Conservation (phyloP, 805 yeast genomes). For the Barnettozyma californica region DNA sequence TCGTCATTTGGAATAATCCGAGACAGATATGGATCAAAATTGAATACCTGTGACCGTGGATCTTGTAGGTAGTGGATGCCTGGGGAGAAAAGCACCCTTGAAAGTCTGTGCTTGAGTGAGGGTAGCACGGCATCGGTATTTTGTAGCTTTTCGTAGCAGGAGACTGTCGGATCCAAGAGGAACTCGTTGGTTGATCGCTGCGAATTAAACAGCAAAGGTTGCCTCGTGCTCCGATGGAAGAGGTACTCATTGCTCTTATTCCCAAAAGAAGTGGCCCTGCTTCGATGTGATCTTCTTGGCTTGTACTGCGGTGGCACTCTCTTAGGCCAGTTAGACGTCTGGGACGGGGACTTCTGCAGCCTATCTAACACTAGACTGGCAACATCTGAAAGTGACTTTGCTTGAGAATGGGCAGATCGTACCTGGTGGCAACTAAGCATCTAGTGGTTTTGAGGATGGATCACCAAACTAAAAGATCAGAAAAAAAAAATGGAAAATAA, state of each 20-base stretch:
- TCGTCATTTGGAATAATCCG: slow-evolving; percentile 58
- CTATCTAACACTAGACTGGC: neutral
- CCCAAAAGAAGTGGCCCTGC: neutral
- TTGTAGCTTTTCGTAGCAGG: neutral
- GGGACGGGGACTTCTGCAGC: neutral
- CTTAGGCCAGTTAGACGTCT: neutral
- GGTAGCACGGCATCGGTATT: slow-evolving; percentile 32
- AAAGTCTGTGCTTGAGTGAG: slow-evolving; percentile 56
- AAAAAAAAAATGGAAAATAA: neutral
- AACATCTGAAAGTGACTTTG: neutral
- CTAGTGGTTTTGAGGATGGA: neutral
- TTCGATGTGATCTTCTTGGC: neutral
- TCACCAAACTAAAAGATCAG: neutral
- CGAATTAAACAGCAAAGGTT: neutral
- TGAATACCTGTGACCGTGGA: slow-evolving; percentile 67
- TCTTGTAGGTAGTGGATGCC: slow-evolving; percentile 75
- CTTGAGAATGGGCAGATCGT: neutral
- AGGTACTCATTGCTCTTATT: neutral
- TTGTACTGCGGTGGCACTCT: neutral
- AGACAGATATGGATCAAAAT: slow-evolving; percentile 58
- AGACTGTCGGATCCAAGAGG: neutral
- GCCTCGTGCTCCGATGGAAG: neutral
- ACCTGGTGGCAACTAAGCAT: neutral
- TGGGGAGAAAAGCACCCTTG: slow-evolving; percentile 72
- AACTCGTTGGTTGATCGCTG: neutral